phyloP scores from a whole-genome alignment of 192 early-diverging fungal genomes.

The Podila verticillata region DNA sequence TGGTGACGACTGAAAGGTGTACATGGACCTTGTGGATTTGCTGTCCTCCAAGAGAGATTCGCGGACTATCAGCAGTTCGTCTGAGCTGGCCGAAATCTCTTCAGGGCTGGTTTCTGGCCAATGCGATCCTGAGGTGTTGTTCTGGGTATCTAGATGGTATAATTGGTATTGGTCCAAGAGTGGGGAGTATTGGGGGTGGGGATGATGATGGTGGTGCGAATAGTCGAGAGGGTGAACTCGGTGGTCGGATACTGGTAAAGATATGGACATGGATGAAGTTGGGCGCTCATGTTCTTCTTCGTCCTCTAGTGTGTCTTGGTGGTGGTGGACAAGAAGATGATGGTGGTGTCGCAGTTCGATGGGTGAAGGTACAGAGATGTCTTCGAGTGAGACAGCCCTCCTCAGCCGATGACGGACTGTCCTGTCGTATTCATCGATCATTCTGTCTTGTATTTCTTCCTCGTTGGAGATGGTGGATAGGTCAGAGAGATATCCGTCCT shows the following conservation, averaged over 20 bases:
- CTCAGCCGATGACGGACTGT: slow-evolving; percentile 7
- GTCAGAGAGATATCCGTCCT: slow-evolving; percentile 41
- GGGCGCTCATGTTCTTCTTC: not conserved
- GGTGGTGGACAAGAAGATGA: not conserved
- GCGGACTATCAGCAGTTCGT: not conserved
- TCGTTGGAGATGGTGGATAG: slow-evolving; percentile 32
- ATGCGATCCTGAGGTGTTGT: not conserved
- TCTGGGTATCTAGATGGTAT: slow-evolving; percentile 1
- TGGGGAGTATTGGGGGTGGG: not conserved
- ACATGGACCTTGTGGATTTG: slow-evolving; percentile 1
- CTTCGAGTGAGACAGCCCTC: slow-evolving; percentile 35
- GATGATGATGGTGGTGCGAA: not conserved
- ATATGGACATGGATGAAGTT: not conserved
- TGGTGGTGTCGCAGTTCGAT: not conserved
- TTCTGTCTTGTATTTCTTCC: not conserved
- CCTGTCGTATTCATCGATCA: not conserved
- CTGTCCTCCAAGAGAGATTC: not conserved
- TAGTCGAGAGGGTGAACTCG: not conserved
- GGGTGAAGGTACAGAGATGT: not conserved
- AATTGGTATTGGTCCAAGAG: not conserved
- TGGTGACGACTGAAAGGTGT: not conserved
- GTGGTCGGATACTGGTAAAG: not conserved
- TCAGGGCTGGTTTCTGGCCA: not conserved
- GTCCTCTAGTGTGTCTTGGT: not conserved
- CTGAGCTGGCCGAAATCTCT: not conserved